Conservation (phyloP, 441 rosid genomes). For the Pelargonium fulgidum region DNA sequence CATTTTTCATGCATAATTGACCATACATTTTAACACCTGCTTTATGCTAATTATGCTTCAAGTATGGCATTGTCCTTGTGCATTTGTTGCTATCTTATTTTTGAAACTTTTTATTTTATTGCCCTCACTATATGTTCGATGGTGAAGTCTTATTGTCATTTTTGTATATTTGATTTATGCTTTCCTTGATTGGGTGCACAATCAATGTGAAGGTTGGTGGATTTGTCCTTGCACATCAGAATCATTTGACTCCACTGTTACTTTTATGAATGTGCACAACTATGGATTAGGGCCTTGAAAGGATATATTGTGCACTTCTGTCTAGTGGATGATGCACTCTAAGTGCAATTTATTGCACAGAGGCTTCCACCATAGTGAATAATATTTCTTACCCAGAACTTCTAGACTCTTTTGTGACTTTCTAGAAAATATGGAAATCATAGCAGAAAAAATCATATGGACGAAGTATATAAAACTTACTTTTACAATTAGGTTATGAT, state of each 20-base stretch:
- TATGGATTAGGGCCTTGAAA: not conserved
- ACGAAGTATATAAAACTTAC: not conserved
- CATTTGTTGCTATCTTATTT: too few species aligned
- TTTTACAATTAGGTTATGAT: too few species aligned
- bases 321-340: not conserved
- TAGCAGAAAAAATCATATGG: not conserved
- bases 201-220: too few species aligned
- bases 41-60: too few species aligned
- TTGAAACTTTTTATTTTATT: too few species aligned
- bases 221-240: not conserved
- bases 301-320: not conserved
- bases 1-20: too few species aligned
- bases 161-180: not conserved
- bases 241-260: slow-evolving; percentile 11
- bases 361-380: not conserved
- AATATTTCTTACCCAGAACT: not conserved
- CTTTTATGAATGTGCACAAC: slow-evolving; percentile 9
- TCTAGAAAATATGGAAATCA: not conserved
- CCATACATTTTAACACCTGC: too few species aligned
- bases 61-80: too few species aligned
- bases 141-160: too few species aligned
- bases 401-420: not conserved
- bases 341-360: too few species aligned
- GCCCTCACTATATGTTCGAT: too few species aligned
- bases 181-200: not conserved